Percentiles rank a stretch among this genome's conserved stretches.
Evolutionary conservation across 1,139 yeast species (phyloP).

Genomic region (Scheffersomyces cryptocercus): DNA sequence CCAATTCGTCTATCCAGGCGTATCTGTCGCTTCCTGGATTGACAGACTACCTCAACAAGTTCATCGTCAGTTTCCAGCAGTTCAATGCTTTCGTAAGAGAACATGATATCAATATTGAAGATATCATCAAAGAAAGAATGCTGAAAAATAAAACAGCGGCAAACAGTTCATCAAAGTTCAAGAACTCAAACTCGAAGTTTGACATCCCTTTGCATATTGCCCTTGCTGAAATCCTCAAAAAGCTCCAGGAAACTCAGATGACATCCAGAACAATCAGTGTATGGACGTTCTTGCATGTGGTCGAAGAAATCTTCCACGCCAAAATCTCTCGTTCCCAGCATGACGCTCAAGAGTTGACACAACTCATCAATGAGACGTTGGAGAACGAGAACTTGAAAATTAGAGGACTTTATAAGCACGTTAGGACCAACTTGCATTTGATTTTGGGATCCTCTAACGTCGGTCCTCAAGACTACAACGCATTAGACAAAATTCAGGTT

Average conservation of each 20-base stretch:
- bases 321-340: conserved; percentile 82
- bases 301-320: conserved; percentile 78
- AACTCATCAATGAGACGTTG: conserved; percentile 74
- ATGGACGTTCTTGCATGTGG: conserved; percentile 72
- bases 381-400: conserved; percentile 61
- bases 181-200: conserved; percentile 23
- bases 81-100: conserved; percentile 28
- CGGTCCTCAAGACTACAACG: conserved; percentile 14
- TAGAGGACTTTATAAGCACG: conserved; percentile 27
- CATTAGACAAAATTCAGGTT: conserved; percentile 28
- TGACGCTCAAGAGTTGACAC: conserved; percentile 92
- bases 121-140: conserved; percentile 13
- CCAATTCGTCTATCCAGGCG: conserved; percentile 88
- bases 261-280: conserved; percentile 63
- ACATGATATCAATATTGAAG: conserved; percentile 23
- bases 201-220: conserved; percentile 58
- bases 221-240: conserved; percentile 52
- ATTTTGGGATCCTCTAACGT: conserved; percentile 8
- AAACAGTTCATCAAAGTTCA: conserved; percentile 28
- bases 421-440: conserved; percentile 9
- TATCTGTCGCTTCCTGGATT: conserved; percentile 68
- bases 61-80: conserved; percentile 27
- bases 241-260: conserved; percentile 64
- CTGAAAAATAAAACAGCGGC: conserved; percentile 4
- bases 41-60: conserved; percentile 58